These are phyloP conservation scores for Borealophlyctis nickersoniae DNA, from an alignment of 192 early-diverging fungal genomes.

Conservation along the genomic window DNA sequence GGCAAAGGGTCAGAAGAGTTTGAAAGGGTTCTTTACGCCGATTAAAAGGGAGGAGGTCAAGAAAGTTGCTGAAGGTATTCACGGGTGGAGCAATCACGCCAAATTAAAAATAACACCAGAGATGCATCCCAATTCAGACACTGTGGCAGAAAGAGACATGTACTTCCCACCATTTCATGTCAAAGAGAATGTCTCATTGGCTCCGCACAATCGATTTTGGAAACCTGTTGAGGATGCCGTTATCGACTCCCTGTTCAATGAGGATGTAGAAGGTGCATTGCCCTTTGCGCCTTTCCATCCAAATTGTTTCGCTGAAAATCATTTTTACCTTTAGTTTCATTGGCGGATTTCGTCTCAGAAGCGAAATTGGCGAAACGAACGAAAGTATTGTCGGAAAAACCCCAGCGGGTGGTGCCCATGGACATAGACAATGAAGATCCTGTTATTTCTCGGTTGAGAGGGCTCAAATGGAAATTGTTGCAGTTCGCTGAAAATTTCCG, in stretches of 20 bases:
- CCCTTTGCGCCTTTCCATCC: too few species aligned
- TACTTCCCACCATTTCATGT: slow-evolving; percentile 61
- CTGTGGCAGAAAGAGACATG: background rate
- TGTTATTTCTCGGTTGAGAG: slow-evolving; percentile 8
- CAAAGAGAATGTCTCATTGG: slow-evolving; percentile 48
- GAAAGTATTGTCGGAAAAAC: too few species aligned
- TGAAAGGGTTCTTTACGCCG: slow-evolving; percentile 19
- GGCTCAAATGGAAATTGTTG: slow-evolving; percentile 56
- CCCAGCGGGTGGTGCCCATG: too few species aligned
- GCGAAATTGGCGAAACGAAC: too few species aligned
- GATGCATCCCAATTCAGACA: too few species aligned
- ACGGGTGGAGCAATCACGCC: too few species aligned
- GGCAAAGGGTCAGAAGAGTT: slow-evolving; percentile 6
- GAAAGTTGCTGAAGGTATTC: slow-evolving; percentile 22
- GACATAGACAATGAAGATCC: too few species aligned
- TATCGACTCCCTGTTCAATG: slow-evolving; percentile 10
- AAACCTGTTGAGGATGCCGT: background rate
- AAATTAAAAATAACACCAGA: too few species aligned
- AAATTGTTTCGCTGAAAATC: background rate
- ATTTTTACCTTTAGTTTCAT: background rate
- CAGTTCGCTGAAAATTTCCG: slow-evolving; percentile 70
- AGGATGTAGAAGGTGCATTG: too few species aligned
- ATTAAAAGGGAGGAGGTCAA: slow-evolving; percentile 20
- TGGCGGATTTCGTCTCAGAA: too few species aligned
- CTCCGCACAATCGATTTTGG: slow-evolving; percentile 38